Conservation (phyloP, 164 flowering plant species). For the Nymphaea thermarum region DNA sequence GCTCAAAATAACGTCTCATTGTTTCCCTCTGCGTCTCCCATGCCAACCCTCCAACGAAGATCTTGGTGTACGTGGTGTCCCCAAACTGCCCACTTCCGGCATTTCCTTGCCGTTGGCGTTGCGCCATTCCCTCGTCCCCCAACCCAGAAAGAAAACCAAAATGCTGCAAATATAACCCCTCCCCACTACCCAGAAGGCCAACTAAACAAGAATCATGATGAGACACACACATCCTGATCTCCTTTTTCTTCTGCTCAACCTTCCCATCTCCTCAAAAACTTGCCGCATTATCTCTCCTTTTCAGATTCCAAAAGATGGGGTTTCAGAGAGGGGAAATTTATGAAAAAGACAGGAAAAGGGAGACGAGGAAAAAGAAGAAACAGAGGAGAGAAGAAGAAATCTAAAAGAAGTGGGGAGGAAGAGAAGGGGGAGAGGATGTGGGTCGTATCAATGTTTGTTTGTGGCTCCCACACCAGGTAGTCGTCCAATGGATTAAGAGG, state of each 20-base stretch:
- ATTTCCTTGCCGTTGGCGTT: conserved; percentile 33
- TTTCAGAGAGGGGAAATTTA: conserved; percentile 44
- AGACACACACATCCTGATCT: neutral
- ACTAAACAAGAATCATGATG: conserved; percentile 25
- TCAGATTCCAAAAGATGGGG: conserved; percentile 24
- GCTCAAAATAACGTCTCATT: conserved; percentile 56
- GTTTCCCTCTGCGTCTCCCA: conserved; percentile 67
- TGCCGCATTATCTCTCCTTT: no score
- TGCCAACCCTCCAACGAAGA: conserved; percentile 66
- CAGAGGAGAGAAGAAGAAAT: conserved; percentile 13
- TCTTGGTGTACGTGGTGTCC: conserved; percentile 53
- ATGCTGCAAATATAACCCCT: neutral
- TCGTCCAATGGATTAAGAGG: conserved; percentile 27
- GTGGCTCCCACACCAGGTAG: conserved; percentile 7
- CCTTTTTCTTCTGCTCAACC: neutral
- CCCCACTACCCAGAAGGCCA: conserved; percentile 7
- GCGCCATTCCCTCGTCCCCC: conserved; percentile 22
- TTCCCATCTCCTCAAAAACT: neutral
- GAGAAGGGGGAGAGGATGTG: conserved; percentile 6
- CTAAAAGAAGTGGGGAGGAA: conserved; percentile 3
- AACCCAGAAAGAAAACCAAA: neutral
- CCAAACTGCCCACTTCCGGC: conserved; percentile 24
- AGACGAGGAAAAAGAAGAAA: neutral
- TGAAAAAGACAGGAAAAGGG: conserved; percentile 1
- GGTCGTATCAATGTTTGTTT: neutral